Evolutionary conservation across 805 yeast species (phyloP).

Genomic region (Candida dendrica): DNA sequence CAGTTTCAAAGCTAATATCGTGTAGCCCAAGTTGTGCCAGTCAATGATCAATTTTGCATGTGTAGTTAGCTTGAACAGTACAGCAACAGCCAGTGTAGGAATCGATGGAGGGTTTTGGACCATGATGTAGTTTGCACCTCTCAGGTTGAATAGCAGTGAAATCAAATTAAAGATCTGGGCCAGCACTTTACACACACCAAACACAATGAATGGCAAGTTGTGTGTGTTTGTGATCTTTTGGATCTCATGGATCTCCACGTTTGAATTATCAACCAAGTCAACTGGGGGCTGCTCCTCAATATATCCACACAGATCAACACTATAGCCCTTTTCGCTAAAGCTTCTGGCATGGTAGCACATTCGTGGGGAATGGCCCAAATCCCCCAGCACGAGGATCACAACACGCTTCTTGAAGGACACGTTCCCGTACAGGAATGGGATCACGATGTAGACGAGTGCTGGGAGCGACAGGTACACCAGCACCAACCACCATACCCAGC

Average conservation of each 20-base stretch:
- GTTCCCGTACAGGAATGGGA: constrained; percentile 30
- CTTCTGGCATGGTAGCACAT: constrained; percentile 86
- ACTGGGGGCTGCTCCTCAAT: constrained; percentile 47
- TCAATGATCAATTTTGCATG: constrained; percentile 69
- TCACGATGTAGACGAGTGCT: constrained; percentile 21
- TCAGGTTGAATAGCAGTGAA: constrained; percentile 39
- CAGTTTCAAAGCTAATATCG: constrained; percentile 67
- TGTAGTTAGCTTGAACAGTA: constrained; percentile 45
- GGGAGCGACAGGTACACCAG: constrained; percentile 38
- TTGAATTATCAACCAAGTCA: constrained; percentile 41
- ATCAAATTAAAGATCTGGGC: constrained; percentile 45
- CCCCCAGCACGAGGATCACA: constrained; percentile 82
- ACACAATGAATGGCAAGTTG: constrained; percentile 45
- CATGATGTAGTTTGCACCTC: constrained; percentile 62
- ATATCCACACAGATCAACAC: constrained; percentile 84
- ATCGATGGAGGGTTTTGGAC: constrained; percentile 91
- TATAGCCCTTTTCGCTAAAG: constrained; percentile 58
- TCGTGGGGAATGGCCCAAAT: constrained; percentile 90
- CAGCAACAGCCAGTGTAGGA: constrained; percentile 66
- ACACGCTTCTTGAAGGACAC: constrained; percentile 43
- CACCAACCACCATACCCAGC: constrained; percentile 39
- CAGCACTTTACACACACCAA: constrained; percentile 52
- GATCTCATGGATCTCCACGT: constrained; percentile 45
- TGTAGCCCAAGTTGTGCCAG: constrained; percentile 93
- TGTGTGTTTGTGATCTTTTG: constrained; percentile 29